Base-by-base conservation (phyloP, 1,284 basidiomycete genomes). In the Tilletia walkeri region DNA sequence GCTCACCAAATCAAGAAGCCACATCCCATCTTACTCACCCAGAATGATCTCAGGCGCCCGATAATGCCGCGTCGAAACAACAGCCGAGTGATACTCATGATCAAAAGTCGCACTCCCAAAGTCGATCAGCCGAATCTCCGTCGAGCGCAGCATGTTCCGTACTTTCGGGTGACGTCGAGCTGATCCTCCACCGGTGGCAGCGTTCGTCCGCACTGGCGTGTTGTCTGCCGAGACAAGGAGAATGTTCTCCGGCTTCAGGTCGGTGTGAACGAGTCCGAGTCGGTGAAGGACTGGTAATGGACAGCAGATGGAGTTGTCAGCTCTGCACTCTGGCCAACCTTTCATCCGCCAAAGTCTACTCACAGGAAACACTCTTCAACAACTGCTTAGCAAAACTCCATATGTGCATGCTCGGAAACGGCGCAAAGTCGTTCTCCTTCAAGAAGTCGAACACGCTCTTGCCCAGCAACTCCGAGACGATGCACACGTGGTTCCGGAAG, bases 381-480 rank as follows among this genome's bases (percentile, higher is more conserved):
- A 99, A 86, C 85, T 97, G 94, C 76, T 89, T 89, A 49, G 95
- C 95, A 83, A 99, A 99, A 70, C 90, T 89, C 86, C 98, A 96
- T 69, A 99, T 99, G 81, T 99, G 95, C 74, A 90, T 88, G 74
- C 93, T 90, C 69, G 95, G 95, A 84, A 99, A 99, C 1, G 96
- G 94, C 65, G 92, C 89, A 85, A 98, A 99, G 73, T 92, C 89
- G 85, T 99, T 99, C 82, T 96, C 93, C 87, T 98, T 99, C 79
- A 99, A 87, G 84, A 99, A 99, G 84, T 99, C 96, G 83, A 98
- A 99, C 30, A 99, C 92, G 85, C 94, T 98, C 90, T 95, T 93
- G 75, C 94, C 94, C 66, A 98, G 88, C 47, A 99, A 88, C 84
- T 98, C 95, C 6, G 95, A 95, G 61, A 99, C 96, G 54, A 99